Percentiles rank a stretch among this genome's conserved stretches.
phyloP scores from a whole-genome alignment of 176 grass and related monocot genomes.

The Typha latifolia region DNA sequence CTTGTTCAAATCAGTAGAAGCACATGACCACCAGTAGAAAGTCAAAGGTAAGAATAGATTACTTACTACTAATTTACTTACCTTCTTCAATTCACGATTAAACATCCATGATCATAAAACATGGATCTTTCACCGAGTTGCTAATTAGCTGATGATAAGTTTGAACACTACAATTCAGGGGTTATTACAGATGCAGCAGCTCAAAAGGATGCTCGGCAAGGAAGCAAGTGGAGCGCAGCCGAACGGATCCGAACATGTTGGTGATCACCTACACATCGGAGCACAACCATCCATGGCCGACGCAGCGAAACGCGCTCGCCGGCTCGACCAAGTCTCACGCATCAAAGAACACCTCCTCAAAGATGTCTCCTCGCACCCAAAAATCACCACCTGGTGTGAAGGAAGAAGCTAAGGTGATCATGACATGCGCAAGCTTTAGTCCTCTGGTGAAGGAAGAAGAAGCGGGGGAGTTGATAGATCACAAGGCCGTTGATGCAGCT shows the following conservation, averaged over 20 bases:
- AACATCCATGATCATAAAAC: no score
- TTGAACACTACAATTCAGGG: conserved; percentile 25
- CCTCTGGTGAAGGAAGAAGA: conserved; percentile 10
- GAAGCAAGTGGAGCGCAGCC: conserved; percentile 99
- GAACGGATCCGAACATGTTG: conserved; percentile 89
- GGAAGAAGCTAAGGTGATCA: background rate
- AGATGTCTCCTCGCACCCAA: background rate
- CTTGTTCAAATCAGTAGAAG: background rate
- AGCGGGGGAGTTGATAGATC: conserved; percentile 19
- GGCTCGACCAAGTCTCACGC: conserved; percentile 43
- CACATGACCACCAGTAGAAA: background rate
- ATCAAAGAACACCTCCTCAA: conserved; percentile 4
- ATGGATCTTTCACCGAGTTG: background rate
- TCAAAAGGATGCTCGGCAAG: conserved; percentile 88
- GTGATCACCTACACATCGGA: conserved; percentile 98
- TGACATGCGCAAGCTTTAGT: background rate
- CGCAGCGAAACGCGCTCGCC: conserved; percentile 79
- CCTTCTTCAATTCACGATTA: no score
- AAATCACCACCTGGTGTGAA: background rate
- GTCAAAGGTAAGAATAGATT: background rate
- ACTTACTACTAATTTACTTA: background rate
- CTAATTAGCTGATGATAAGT: background rate
- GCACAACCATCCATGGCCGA: conserved; percentile 98
- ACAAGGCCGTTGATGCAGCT: conserved; percentile 10
- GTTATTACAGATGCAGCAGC: conserved; percentile 97